These are phyloP conservation scores for Citeromyces matritensis DNA, from an alignment of 805 yeast genomes.

Conservation along the genomic window DNA sequence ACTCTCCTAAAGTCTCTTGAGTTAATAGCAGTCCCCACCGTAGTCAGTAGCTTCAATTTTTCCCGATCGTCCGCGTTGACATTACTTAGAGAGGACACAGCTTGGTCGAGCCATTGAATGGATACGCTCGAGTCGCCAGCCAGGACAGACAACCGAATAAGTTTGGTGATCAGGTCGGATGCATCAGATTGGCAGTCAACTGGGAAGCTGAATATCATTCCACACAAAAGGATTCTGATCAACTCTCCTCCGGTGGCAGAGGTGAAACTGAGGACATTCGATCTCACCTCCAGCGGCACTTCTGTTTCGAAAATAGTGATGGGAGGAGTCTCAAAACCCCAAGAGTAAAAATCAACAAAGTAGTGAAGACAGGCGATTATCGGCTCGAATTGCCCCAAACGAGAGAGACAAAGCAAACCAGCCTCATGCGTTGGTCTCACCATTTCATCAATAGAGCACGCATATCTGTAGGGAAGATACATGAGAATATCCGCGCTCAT, in stretches of 20 bases:
- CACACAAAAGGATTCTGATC: slow-evolving; percentile 36
- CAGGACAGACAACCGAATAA: slow-evolving; percentile 36
- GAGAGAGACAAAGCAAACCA: slow-evolving; percentile 33
- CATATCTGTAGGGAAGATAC: slow-evolving; percentile 49
- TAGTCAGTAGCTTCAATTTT: slow-evolving; percentile 40
- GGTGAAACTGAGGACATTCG: slow-evolving; percentile 29
- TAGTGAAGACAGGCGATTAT: slow-evolving; percentile 57
- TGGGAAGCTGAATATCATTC: slow-evolving; percentile 60
- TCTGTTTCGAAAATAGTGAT: slow-evolving; percentile 39
- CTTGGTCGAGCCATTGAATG: slow-evolving; percentile 45
- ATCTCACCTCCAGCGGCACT: slow-evolving; percentile 40
- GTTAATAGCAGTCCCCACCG: slow-evolving; percentile 43
- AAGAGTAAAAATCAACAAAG: slow-evolving; percentile 66
- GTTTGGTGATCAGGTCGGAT: slow-evolving; percentile 54
- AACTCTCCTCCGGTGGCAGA: slow-evolving; percentile 43
- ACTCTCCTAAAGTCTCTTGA: slow-evolving; percentile 63
- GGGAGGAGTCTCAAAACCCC: slow-evolving; percentile 79
- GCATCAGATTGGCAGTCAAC: slow-evolving; percentile 59
- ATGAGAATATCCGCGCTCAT: slow-evolving; percentile 66
- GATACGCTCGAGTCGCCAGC: slow-evolving; percentile 22
- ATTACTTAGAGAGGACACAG: slow-evolving; percentile 42
- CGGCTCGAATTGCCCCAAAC: slow-evolving; percentile 56
- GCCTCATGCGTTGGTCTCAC: slow-evolving; percentile 41
- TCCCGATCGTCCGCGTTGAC: slow-evolving; percentile 56
- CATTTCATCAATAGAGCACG: slow-evolving; percentile 21